These are phyloP conservation scores for Fagopyrum homotropicum DNA, from an alignment of 148 eudicot species.

Conservation along the genomic window DNA sequence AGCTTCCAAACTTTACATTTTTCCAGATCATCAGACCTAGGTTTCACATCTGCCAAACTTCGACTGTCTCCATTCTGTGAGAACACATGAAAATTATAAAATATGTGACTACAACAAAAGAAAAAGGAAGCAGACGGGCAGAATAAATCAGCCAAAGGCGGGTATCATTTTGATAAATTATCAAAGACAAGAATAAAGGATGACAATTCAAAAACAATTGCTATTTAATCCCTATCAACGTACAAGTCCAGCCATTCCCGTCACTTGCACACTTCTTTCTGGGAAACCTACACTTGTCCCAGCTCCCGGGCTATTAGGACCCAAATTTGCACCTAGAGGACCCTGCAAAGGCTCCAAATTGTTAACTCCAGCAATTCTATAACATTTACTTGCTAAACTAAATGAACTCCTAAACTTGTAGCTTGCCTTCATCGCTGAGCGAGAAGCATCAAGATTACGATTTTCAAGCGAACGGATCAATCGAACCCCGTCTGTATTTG, in stretches of 20 bases:
- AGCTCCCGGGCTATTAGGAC: conserved; percentile 2
- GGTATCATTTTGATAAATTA: not conserved
- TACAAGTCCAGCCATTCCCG: conserved; percentile 12
- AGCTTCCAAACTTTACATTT: conserved; percentile 42
- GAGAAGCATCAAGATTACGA: conserved; percentile 29
- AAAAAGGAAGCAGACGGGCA: not conserved
- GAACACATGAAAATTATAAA: not conserved
- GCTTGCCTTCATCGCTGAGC: conserved; percentile 29
- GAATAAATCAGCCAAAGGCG: not conserved
- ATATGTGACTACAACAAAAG: not conserved
- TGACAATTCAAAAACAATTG: not conserved
- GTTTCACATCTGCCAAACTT: conserved; percentile 11
- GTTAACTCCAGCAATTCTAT: not conserved
- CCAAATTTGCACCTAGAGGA: conserved; percentile 10
- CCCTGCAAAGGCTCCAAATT: conserved; percentile 5
- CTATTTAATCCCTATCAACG: not conserved
- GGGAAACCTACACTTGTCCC: conserved; percentile 12
- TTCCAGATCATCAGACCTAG: conserved; percentile 33
- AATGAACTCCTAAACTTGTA: not conserved
- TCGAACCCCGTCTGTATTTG: conserved; percentile 42
- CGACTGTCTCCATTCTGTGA: conserved; percentile 13
- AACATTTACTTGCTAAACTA: not conserved
- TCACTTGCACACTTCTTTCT: conserved; percentile 10
- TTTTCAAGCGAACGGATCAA: conserved; percentile 24
- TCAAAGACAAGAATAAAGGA: not conserved